phyloP scores from a whole-genome alignment of 306 rosid species.

The Acacia melanoxylon region DNA sequence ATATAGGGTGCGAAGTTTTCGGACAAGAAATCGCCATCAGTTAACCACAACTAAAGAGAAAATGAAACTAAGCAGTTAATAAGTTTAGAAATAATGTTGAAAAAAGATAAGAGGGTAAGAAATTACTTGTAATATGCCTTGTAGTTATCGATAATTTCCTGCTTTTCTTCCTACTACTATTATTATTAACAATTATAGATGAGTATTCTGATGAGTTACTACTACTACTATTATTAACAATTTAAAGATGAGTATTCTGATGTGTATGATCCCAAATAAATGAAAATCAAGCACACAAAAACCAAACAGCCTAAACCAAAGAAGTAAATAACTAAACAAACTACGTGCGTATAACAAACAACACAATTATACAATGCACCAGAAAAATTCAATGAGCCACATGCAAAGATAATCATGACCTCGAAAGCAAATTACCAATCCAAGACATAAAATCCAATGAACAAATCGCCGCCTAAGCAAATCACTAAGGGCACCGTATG shows the following conservation, averaged over 20 bases:
- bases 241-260: constrained; percentile 21
- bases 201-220: not conserved
- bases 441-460: no score
- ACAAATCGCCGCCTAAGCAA: no score
- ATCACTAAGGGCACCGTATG: no score
- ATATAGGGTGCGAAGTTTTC: not conserved
- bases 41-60: not conserved
- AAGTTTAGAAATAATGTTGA: not conserved
- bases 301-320: no score
- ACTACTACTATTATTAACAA: constrained; percentile 33
- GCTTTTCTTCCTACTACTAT: constrained; percentile 61
- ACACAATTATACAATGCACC: no score
- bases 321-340: no score
- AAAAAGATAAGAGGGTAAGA: not conserved
- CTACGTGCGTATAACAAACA: no score
- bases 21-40: not conserved
- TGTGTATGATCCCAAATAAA: no score
- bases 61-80: not conserved
- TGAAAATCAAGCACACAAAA: no score
- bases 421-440: no score
- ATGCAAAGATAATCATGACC: no score
- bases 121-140: constrained; percentile 82
- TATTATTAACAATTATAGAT: constrained; percentile 39
- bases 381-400: no score
- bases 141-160: constrained; percentile 84